phyloP scores from a whole-genome alignment of 2,329 filamentous ascomycete species.

The Nemania abortiva region DNA sequence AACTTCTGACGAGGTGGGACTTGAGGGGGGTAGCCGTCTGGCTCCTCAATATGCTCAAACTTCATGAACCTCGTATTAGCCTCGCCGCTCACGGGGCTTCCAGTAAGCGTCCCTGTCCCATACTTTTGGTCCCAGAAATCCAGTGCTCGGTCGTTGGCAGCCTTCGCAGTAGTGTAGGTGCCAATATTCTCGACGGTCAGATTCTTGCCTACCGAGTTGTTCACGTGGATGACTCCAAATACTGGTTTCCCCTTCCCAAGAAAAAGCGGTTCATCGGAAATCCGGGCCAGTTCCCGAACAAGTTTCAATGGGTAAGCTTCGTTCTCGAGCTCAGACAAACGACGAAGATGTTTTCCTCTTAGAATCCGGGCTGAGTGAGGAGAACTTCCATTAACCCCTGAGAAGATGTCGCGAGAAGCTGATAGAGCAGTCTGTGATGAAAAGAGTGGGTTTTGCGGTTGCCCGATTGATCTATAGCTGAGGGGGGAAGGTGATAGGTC shows the following conservation, averaged over 20 bases:
- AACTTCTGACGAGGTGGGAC: background rate
- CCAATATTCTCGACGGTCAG: conserved; percentile 28
- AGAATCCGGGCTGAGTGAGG: background rate
- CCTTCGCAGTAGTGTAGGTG: conserved; percentile 26
- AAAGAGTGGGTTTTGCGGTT: background rate
- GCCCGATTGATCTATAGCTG: background rate
- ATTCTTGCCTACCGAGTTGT: background rate
- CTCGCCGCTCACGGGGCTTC: background rate
- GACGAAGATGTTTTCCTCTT: background rate
- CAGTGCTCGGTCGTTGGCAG: conserved; percentile 31
- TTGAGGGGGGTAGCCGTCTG: background rate
- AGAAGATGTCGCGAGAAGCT: background rate
- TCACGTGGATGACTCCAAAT: conserved; percentile 28
- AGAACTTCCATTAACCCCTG: background rate
- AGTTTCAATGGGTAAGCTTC: conserved; percentile 31
- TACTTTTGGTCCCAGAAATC: conserved; percentile 35
- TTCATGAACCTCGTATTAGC: background rate
- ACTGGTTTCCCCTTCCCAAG: background rate
- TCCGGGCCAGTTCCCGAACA: conserved; percentile 17
- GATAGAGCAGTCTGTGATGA: background rate
- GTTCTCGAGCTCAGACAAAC: conserved; percentile 8
- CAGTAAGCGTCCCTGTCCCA: conserved; percentile 25
- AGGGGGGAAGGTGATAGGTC: background rate
- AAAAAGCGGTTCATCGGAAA: background rate
- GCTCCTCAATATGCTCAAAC: background rate